Evolutionary conservation across 2,329 filamentous ascomycete species (phyloP), one percentile per base, ranked within the genome.

Genomic region (Monosporascus sp.): DNA sequence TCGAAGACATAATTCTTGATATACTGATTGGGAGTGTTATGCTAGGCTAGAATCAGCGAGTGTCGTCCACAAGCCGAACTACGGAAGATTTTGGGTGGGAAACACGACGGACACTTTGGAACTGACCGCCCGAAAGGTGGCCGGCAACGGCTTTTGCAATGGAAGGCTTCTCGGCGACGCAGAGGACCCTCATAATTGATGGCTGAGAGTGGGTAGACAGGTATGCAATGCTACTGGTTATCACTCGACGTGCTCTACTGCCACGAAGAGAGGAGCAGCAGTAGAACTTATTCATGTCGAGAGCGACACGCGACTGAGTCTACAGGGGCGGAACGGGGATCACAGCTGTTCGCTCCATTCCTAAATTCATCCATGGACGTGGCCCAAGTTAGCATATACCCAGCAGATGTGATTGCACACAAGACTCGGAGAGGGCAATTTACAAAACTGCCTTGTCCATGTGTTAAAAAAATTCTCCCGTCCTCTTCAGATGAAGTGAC

Each of bases 1-100:
- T 87, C 80, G 67, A 99, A 99, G 28, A 85, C 80, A 74, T 97
- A 97, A 65, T 99, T 99, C 69, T 97, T 97, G 70, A 96, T 87
- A 72, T 86, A 97, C 62, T 82, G 81, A 59, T 85, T 85, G 20
- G 84, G 77, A 3, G 91, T 88, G 57, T 82, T 79, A 61, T 79
- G 78, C 90, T 95, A 52, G 26, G 40, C 45, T 40, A 49, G 26
- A 37, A 54, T 62, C 49, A 59, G 54, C 40, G 56, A 48, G 52
- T 17, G 26, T 38, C 31, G 18, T 38, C 44, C 26, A 49, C 26
- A 46, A 5, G 17, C 22, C 18, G 48, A 38, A 28, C 40, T 18
- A 51, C 43, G 37, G 20, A 46, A 26, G 7, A 14, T 43, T 49
- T 54, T 35, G 31, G 58, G 50, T 47, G 28, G 53, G 14, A 49